phyloP scores from a whole-genome alignment of 192 early-diverging fungal genomes.

The Backusella liffmaniae region DNA sequence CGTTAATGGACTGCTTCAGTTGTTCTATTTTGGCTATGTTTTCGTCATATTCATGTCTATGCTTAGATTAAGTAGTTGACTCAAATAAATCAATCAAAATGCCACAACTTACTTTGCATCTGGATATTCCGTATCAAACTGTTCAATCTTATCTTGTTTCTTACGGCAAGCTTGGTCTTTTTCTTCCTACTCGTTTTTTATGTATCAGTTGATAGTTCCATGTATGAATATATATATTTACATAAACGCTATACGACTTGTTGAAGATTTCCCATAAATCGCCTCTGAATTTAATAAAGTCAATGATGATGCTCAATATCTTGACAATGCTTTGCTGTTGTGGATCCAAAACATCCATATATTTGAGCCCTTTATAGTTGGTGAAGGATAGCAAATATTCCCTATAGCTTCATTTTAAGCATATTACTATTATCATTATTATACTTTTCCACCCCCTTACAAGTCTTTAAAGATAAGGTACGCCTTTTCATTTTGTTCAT shows the following conservation, averaged over 20 bases:
- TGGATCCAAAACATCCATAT: neutral
- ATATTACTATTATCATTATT: neutral
- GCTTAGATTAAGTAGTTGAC: neutral
- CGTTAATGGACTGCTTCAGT: neutral
- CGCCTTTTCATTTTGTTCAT: neutral
- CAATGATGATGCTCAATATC: neutral
- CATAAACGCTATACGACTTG: neutral
- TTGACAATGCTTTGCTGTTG: neutral
- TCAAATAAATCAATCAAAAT: neutral
- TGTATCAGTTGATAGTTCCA: neutral
- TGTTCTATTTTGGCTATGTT: neutral
- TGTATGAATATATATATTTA: neutral
- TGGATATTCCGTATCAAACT: neutral
- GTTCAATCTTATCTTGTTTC: neutral
- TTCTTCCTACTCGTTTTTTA: no score
- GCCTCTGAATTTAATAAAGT: neutral
- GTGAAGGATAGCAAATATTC: neutral
- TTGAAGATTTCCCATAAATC: neutral
- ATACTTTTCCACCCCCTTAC: neutral
- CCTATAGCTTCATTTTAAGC: neutral
- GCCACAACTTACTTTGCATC: neutral
- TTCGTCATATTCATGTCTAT: neutral
- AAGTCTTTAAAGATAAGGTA: neutral
- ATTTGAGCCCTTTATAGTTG: neutral
- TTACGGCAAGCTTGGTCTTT: neutral